These are phyloP conservation scores for Candida freyschussii DNA, from an alignment of 1,139 yeast species.

Conservation along the genomic window DNA sequence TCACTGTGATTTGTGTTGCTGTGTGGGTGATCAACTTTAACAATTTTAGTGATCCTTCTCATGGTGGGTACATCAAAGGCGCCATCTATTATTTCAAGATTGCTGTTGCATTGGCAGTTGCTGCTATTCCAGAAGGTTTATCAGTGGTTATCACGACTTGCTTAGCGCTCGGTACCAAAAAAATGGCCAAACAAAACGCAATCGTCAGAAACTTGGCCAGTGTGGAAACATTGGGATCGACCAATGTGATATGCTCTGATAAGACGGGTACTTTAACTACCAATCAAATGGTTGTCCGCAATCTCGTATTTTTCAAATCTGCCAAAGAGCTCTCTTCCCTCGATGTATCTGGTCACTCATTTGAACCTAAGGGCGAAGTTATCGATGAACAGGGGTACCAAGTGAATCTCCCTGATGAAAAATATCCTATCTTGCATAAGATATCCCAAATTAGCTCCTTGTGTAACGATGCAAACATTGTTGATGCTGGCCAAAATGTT, in stretches of 20 bases:
- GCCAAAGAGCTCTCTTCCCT: conserved; percentile 13
- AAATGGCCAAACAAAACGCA: conserved; percentile 68
- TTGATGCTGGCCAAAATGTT: conserved; percentile 19
- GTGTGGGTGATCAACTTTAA: conserved; percentile 78
- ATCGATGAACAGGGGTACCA: conserved; percentile 29
- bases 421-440: conserved; percentile 28
- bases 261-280: conserved; percentile 80
- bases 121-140: conserved; percentile 79
- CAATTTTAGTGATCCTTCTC: conserved; percentile 58
- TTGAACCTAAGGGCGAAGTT: conserved; percentile 35
- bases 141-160: conserved; percentile 79
- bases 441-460: conserved; percentile 29
- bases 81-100: conserved; percentile 50
- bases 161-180: conserved; percentile 80
- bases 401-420: conserved; percentile 24
- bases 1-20: conserved; percentile 70
- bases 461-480: conserved; percentile 33
- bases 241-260: conserved; percentile 77
- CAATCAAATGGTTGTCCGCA: conserved; percentile 71
- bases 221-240: conserved; percentile 77
- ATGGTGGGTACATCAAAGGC: conserved; percentile 25
- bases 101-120: conserved; percentile 75
- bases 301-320: conserved; percentile 24
- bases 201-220: conserved; percentile 76
- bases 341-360: conserved; percentile 21